These are phyloP conservation scores for Extremus antarcticus DNA, from an alignment of 495 filamentous ascomycete genomes.

Conservation along the genomic window DNA sequence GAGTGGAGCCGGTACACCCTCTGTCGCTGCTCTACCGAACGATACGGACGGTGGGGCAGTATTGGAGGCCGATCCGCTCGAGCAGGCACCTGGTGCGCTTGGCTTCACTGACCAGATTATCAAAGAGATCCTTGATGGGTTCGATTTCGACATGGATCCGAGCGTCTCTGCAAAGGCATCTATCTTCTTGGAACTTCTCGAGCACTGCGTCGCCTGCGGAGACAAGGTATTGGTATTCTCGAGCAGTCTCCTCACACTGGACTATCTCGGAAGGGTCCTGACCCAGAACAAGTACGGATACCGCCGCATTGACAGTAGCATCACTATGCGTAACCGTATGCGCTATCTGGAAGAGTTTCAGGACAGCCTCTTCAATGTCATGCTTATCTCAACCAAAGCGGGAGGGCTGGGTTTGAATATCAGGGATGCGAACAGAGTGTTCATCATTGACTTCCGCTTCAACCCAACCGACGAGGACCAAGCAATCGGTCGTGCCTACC, in stretches of 20 bases:
- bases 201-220: constrained; percentile 42
- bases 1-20: not conserved
- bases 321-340: constrained; percentile 72
- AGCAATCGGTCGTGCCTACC: constrained; percentile 78
- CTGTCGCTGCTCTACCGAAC: not conserved
- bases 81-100: constrained; percentile 38
- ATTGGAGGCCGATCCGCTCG: constrained; percentile 36
- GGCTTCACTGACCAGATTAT: constrained; percentile 42
- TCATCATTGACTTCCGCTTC: constrained; percentile 77
- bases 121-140: constrained; percentile 34
- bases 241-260: constrained; percentile 55
- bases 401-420: constrained; percentile 91
- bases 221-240: constrained; percentile 80
- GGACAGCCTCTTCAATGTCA: constrained; percentile 67
- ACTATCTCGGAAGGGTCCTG: constrained; percentile 54
- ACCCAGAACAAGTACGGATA: constrained; percentile 27
- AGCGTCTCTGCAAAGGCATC: constrained; percentile 41
- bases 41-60: not conserved
- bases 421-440: constrained; percentile 69
- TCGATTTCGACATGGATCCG: constrained; percentile 24
- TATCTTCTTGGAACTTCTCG: constrained; percentile 56
- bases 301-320: constrained; percentile 66
- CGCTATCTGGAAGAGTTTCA: constrained; percentile 87
- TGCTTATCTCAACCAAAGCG: constrained; percentile 85
- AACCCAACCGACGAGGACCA: constrained; percentile 78